Evolutionary conservation across 805 yeast species (phyloP), one percentile per base, ranked within the genome.

Genomic region (Clavispora phyllophila): DNA sequence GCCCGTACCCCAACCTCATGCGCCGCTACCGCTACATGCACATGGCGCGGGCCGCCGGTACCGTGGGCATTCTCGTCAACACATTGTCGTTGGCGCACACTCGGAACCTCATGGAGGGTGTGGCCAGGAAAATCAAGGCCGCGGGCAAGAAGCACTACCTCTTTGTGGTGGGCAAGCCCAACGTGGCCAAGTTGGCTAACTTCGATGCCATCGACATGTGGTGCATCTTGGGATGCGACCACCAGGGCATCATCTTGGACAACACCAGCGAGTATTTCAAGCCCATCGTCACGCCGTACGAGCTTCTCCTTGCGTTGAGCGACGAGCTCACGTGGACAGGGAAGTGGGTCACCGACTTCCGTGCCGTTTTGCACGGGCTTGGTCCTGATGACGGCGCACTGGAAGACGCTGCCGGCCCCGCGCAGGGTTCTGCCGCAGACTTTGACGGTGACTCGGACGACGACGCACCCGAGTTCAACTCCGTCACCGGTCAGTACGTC

Each of bases 91-190:
- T 93, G 29, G 66, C 81, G 29, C 84, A 87, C 56, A 86, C 96
- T 5, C 77, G 79, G 40, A 70, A 61, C n/a, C 65, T 91, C 27
- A 70, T 91, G 41, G 78, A 81, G 42, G 69, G 70, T 26, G 76
- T 89, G 7, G 75, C 79, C 13, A 59, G 67, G 20, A 75, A 84
- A 62, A 78, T 93, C 44, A 75, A 72, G 40, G 72, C 68, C 3
- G 89, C 91, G 0, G 96, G 87, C 2, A 93, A 93, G 64, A 93
- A 93, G 57, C 91, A 87, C 51, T 93, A 93, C 58, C 76, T 88
- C 58, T 89, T 93, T 66, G 98, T 90, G 3, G 98, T 93, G 4
- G 99, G 99, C 9, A 93, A 93, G 61, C 98, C 98, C 9, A 93
- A 93, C 57, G 97, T 93, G 15, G 96, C 99, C 20, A 93, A 93